Percentiles rank a stretch among this genome's conserved stretches.
phyloP scores from a whole-genome alignment of 805 yeast species.

The Wickerhamiella slavikovae region DNA sequence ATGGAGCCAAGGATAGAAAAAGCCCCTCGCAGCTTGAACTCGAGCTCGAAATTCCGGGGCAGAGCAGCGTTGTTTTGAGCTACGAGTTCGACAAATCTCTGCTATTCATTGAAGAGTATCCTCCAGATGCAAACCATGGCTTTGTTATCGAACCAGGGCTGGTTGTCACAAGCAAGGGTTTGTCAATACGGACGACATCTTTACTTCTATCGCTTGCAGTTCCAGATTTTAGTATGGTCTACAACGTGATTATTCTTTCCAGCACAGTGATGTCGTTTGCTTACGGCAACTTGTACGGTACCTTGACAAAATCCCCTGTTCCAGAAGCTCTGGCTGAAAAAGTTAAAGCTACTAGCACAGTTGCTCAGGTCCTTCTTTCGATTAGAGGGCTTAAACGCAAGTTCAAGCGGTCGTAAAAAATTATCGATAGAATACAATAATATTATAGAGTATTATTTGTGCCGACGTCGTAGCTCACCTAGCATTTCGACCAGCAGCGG shows the following conservation, averaged over 20 bases:
- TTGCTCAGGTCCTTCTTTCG: background rate
- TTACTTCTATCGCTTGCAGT: slow-evolving; percentile 74
- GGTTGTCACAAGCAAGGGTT: slow-evolving; percentile 21
- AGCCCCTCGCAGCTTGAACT: slow-evolving; percentile 75
- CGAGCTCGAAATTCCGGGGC: slow-evolving; percentile 40
- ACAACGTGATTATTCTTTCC: slow-evolving; percentile 83
- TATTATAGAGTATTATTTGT: no score
- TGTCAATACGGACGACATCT: slow-evolving; percentile 55
- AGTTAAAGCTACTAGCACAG: slow-evolving; percentile 1
- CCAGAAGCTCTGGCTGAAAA: slow-evolving; percentile 28
- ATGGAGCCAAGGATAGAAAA: slow-evolving; percentile 60
- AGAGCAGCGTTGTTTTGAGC: slow-evolving; percentile 35
- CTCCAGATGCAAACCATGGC: slow-evolving; percentile 99
- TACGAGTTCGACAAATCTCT: slow-evolving; percentile 78
- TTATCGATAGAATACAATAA: no score
- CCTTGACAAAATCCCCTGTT: slow-evolving; percentile 51
- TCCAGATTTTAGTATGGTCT: slow-evolving; percentile 97
- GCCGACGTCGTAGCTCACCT: background rate
- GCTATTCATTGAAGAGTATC: slow-evolving; percentile 72
- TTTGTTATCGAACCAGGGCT: slow-evolving; percentile 80
- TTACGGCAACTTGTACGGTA: slow-evolving; percentile 70
- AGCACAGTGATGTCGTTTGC: slow-evolving; percentile 85
- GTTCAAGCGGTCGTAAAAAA: background rate
- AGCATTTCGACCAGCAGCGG: background rate
- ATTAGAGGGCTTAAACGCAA: background rate